phyloP scores from a whole-genome alignment of 108 stramenopile genomes.

The Pseudonitzschia multiseries region DNA sequence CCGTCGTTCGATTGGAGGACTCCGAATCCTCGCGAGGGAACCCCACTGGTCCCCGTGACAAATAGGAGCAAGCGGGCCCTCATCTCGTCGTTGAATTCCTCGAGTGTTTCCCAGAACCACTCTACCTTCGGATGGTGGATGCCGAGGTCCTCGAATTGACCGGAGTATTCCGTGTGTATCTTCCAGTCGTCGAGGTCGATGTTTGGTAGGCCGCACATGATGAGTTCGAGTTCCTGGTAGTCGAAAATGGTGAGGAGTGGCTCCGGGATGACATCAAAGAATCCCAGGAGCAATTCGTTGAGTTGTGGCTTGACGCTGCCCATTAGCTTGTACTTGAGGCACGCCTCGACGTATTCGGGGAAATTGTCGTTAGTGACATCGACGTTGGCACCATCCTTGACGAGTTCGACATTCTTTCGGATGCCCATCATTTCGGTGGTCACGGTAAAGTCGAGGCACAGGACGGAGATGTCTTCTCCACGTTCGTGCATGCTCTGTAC shows the following conservation, averaged over 20 bases:
- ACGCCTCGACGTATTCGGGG: slow-evolving; percentile 88
- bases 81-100: slow-evolving; percentile 92
- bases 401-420: slow-evolving; percentile 80
- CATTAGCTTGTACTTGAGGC: slow-evolving; percentile 86
- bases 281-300: slow-evolving; percentile 87
- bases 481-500: slow-evolving; percentile 51
- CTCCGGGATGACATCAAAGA: slow-evolving; percentile 96
- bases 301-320: slow-evolving; percentile 87
- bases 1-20: slow-evolving; percentile 95
- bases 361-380: slow-evolving; percentile 95
- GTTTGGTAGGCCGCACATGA: slow-evolving; percentile 93
- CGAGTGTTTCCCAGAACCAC: slow-evolving; percentile 96
- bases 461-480: slow-evolving; percentile 61
- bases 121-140: slow-evolving; percentile 57
- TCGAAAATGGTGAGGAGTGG: slow-evolving; percentile 95
- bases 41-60: slow-evolving; percentile 93
- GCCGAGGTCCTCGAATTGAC: slow-evolving; percentile 60
- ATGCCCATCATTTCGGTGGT: slow-evolving; percentile 88
- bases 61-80: slow-evolving; percentile 94
- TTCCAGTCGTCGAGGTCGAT: slow-evolving; percentile 95
- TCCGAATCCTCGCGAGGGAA: slow-evolving; percentile 94
- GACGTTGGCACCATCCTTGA: slow-evolving; percentile 80
- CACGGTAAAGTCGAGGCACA: slow-evolving; percentile 95
- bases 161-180: slow-evolving; percentile 85
- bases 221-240: slow-evolving; percentile 94